Evolutionary conservation across 176 grass and related monocot genomes (phyloP).

Genomic region (Hsuehochloa calcarea): DNA sequence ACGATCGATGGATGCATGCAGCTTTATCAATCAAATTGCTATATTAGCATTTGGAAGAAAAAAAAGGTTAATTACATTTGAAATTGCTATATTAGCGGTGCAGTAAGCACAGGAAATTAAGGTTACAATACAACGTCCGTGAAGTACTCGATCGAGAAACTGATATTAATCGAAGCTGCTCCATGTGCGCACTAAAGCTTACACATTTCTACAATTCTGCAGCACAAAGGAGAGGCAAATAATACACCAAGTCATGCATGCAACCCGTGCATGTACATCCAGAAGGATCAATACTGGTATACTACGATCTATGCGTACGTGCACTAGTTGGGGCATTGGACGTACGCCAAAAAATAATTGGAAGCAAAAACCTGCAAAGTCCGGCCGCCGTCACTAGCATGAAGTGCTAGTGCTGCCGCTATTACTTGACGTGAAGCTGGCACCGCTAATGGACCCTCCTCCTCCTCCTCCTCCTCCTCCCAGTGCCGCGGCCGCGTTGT

Average conservation of each 20-base stretch:
- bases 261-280: background rate
- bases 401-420: conserved; percentile 20
- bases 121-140: background rate
- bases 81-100: background rate
- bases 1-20: too few relatives aligned
- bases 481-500: background rate
- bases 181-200: conserved; percentile 43
- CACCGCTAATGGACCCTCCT: conserved; percentile 1
- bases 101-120: background rate
- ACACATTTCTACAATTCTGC: conserved; percentile 40
- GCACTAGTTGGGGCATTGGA: background rate
- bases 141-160: background rate
- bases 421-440: conserved; percentile 33
- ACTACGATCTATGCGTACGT: background rate
- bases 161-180: background rate
- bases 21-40: background rate
- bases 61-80: too few relatives aligned
- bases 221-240: conserved; percentile 30
- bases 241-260: background rate
- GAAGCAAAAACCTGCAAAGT: background rate
- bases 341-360: background rate
- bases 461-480: conserved; percentile 2
- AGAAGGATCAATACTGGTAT: background rate
- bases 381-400: background rate
- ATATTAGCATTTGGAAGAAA: too few relatives aligned